Percentiles rank a stretch among this genome's conserved stretches.
phyloP scores from a whole-genome alignment of 2,329 filamentous ascomycete genomes.

The Scytalidium lignicola region DNA sequence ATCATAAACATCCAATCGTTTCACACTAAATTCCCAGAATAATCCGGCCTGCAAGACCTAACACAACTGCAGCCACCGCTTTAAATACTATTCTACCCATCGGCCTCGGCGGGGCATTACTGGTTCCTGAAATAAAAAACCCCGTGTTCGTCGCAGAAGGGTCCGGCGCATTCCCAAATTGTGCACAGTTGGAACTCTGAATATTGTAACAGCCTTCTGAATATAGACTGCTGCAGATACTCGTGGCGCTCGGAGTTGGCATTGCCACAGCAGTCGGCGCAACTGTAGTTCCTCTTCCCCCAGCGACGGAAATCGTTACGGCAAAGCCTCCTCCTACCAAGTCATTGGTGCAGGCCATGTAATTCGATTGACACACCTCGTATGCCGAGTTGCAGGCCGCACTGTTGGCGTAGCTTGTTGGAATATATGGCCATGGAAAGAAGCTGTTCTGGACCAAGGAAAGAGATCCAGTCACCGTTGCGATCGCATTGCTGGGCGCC shows the following conservation, averaged over 20 bases:
- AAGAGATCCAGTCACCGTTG: constrained; percentile 27
- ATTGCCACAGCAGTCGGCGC: constrained; percentile 34
- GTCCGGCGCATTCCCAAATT: constrained; percentile 13
- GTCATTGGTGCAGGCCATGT: constrained; percentile 45
- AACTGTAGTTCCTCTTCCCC: constrained; percentile 48
- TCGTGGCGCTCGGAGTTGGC: constrained; percentile 41
- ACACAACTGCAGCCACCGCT: constrained; percentile 18
- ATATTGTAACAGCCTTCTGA: constrained; percentile 42
- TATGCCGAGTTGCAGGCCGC: constrained; percentile 48
- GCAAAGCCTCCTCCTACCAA: constrained; percentile 40
- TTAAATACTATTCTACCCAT: constrained; percentile 17
- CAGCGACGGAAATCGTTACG: constrained; percentile 53
- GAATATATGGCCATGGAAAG: constrained; percentile 55
- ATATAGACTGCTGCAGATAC: constrained; percentile 52
- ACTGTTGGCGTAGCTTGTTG: constrained; percentile 44
- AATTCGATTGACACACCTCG: constrained; percentile 48
- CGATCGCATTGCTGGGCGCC: constrained; percentile 9
- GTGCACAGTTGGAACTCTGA: constrained; percentile 20
- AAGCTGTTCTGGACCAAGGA: constrained; percentile 53
- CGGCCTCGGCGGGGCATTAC: constrained; percentile 14
- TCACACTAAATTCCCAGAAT: not conserved
- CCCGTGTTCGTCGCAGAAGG: constrained; percentile 3
- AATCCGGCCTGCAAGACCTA: constrained; percentile 20
- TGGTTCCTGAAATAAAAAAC: constrained; percentile 13
- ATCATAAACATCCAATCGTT: not conserved